phyloP scores from a whole-genome alignment of 2,329 filamentous ascomycete species.

The Sordariomycetes sp. region DNA sequence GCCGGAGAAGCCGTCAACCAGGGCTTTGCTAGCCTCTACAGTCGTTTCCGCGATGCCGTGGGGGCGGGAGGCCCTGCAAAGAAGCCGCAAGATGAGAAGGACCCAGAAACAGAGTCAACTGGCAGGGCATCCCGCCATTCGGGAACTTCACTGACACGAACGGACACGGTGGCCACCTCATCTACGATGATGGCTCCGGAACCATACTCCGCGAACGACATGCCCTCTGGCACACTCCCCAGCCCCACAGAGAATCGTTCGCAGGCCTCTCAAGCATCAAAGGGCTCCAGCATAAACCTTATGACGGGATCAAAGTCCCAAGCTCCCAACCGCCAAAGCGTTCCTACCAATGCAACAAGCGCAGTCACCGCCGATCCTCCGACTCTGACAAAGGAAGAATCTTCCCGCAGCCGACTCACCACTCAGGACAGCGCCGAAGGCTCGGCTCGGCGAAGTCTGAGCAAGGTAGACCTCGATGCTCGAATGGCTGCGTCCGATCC shows the following conservation, averaged over 20 bases:
- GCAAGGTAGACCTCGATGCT: conserved; percentile 29
- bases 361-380: conserved; percentile 28
- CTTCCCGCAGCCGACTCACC: conserved; percentile 28
- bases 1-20: conserved; percentile 71
- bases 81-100: conserved; percentile 3
- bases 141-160: conserved; percentile 28
- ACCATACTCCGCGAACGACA: too few relatives aligned
- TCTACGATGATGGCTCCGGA: conserved; percentile 11
- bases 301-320: conserved; percentile 33
- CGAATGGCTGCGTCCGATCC: conserved; percentile 24
- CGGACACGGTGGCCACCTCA: conserved; percentile 20
- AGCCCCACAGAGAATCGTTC: conserved; percentile 26
- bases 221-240: conserved; percentile 12
- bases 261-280: conserved; percentile 32
- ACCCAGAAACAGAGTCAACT: conserved; percentile 20
- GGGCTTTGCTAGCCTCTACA: conserved; percentile 83
- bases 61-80: conserved; percentile 48
- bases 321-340: conserved; percentile 25
- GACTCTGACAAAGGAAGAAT: conserved; percentile 4
- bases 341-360: conserved; percentile 32
- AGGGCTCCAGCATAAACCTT: conserved; percentile 37
- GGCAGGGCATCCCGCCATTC: conserved; percentile 32
- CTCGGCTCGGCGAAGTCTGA: conserved; percentile 30
- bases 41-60: conserved; percentile 74
- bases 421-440: conserved; percentile 32